Evolutionary conservation across 129 eudicot genomes (phyloP), one percentile per base, ranked within the genome.

Genomic region (Mikania micrantha): DNA sequence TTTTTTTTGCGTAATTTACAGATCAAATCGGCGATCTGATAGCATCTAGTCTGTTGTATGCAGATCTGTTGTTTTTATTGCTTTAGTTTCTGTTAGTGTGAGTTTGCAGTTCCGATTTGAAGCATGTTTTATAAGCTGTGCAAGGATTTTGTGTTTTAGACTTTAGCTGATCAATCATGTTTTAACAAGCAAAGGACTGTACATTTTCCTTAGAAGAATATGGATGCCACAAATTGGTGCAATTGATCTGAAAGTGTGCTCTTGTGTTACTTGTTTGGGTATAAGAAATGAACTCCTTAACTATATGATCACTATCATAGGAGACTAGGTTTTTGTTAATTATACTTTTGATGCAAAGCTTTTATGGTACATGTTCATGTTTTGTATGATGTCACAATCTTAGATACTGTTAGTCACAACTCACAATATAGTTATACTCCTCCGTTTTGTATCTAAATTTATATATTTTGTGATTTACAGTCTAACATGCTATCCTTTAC

Each of bases 21-120:
- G 68, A 57, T 75, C 74, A 66, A 32, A 75, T 75, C 79, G 16
- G 24, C 74, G 74, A 75, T 75, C 80, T 59, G 69, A 67, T 25
- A 19, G 44, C 15, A 45, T 22, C 27, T 57, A 58, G 17, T 21
- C 45, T 45, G 16, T 71, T 45, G 34, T 40, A 34, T 17, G 61
- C 38, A 69, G 75, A 76, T 76, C 80, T 49, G 74, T 67, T 32
- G 63, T 21, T 50, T 62, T 28, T 34, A 10, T 56, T 47, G 38
- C 36, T 59, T 59, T 47, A 39, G 62, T 34, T 59, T 60, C 8
- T 67, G 69, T 47, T 59, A 39, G 7, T 75, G 12, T 60, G 48
- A 27, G 39, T 24, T 50, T 73, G 31, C 16, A 8, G 63, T 63
- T 38, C 40, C 20, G 63, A 60, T 61, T 62, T 72, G 77, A 24